Conservation (phyloP, 345 rosid species). For the Eutrema heterophyllum region DNA sequence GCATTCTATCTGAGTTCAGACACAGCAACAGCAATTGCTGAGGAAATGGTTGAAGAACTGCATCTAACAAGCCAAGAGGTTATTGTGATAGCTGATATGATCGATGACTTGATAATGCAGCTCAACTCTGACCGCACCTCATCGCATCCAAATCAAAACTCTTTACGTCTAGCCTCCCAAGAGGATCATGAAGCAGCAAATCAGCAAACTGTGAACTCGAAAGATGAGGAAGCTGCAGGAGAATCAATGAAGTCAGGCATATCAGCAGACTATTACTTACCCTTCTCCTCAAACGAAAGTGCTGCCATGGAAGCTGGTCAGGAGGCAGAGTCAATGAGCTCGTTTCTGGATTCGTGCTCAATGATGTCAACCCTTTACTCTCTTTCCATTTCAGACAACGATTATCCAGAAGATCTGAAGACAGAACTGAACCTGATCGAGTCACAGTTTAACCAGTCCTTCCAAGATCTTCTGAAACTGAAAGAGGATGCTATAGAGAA, state of each 20-base stretch:
- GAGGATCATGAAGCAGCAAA: conserved; percentile 26
- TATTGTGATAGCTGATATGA: conserved; percentile 64
- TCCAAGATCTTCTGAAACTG: conserved; percentile 54
- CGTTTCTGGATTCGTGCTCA: conserved; percentile 41
- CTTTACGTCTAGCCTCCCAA: not conserved
- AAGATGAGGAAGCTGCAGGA: conserved; percentile 24
- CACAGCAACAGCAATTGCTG: conserved; percentile 62
- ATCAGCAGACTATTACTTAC: conserved; percentile 43
- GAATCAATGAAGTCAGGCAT: conserved; percentile 46
- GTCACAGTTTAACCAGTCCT: conserved; percentile 47
- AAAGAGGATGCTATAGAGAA: conserved; percentile 63
- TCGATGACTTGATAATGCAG: conserved; percentile 54
- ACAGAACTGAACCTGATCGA: conserved; percentile 49
- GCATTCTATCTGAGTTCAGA: conserved; percentile 63
- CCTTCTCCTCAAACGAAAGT: conserved; percentile 30
- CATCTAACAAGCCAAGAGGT: conserved; percentile 59
- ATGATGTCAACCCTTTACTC: conserved; percentile 37
- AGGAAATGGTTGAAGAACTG: conserved; percentile 88
- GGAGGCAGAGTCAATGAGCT: conserved; percentile 30
- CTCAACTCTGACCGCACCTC: conserved; percentile 40
- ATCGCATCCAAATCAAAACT: conserved; percentile 28
- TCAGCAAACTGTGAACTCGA: conserved; percentile 14
- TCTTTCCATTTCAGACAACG: conserved; percentile 37
- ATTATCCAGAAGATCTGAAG: conserved; percentile 42
- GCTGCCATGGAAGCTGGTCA: conserved; percentile 24